These are phyloP conservation scores for Auriscalpium vulgare DNA, from an alignment of 768 basidiomycete species.

Conservation along the genomic window DNA sequence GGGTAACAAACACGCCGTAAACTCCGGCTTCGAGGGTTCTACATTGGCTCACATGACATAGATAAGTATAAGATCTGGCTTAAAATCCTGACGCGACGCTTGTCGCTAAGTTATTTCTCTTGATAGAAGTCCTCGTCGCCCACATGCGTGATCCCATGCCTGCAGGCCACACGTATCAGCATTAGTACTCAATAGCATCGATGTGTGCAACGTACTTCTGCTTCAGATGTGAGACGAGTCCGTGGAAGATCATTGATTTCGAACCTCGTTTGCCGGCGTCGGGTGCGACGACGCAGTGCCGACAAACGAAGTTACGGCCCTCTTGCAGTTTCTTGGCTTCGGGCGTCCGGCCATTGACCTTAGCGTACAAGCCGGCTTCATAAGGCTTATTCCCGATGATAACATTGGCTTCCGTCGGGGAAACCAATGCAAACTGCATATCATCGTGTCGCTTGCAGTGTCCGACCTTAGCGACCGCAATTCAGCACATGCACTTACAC, in stretches of 20 bases:
- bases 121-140: constrained; percentile 12
- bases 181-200: not conserved
- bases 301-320: constrained; percentile 13
- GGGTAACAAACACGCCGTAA: not conserved
- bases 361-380: constrained; percentile 1
- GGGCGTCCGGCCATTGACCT: not conserved
- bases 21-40: not conserved
- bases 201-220: constrained; percentile 37
- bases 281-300: constrained; percentile 6
- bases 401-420: not conserved
- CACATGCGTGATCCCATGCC: constrained; percentile 31
- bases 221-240: constrained; percentile 54
- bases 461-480: not conserved
- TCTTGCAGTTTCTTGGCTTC: constrained; percentile 1
- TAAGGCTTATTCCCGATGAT: not conserved
- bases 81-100: not conserved
- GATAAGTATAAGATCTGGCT: not conserved
- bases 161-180: constrained; percentile 20
- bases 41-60: not conserved
- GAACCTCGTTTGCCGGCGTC: not conserved
- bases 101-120: not conserved
- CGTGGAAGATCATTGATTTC: constrained; percentile 42
- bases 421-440: constrained; percentile 3
- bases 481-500: not conserved
- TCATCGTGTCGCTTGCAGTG: constrained; percentile 10